Conservation (phyloP, 169 alveolate genomes). For the Plasmodium sp. region DNA sequence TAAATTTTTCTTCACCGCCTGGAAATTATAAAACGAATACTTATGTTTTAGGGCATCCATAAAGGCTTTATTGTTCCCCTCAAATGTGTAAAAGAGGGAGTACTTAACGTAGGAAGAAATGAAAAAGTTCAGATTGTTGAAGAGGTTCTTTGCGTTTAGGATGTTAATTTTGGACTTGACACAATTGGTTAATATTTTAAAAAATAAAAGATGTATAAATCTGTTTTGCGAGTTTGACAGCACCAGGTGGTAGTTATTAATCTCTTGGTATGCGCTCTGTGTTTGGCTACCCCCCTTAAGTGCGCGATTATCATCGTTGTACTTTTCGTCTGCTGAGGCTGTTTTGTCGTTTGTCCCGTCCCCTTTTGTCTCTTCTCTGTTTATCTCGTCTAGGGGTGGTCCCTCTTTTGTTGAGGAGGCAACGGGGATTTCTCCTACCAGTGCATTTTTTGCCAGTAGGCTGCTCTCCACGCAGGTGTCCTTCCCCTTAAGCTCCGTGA, state of each 20-base stretch:
- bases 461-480: neutral
- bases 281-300: neutral
- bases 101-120: slow-evolving; percentile 46
- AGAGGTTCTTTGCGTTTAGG: slow-evolving; percentile 44
- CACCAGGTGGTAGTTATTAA: slow-evolving; percentile 22
- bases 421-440: neutral
- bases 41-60: slow-evolving; percentile 31
- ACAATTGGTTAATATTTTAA: slow-evolving; percentile 35
- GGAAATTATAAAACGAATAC: slow-evolving; percentile 62
- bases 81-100: slow-evolving; percentile 32
- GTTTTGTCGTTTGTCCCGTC: neutral
- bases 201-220: slow-evolving; percentile 50
- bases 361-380: neutral
- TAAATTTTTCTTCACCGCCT: slow-evolving; percentile 33
- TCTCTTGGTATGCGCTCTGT: neutral
- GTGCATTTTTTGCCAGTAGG: neutral
- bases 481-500: neutral
- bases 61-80: slow-evolving; percentile 9
- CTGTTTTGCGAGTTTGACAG: slow-evolving; percentile 52
- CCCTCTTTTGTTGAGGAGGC: neutral
- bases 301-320: neutral
- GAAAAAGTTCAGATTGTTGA: slow-evolving; percentile 22
- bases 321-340: neutral
- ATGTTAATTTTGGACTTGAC: slow-evolving; percentile 28
- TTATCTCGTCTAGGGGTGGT: neutral